Conservation (phyloP, 2,329 filamentous ascomycete genomes). For the Cercospora zeae-maydis region DNA sequence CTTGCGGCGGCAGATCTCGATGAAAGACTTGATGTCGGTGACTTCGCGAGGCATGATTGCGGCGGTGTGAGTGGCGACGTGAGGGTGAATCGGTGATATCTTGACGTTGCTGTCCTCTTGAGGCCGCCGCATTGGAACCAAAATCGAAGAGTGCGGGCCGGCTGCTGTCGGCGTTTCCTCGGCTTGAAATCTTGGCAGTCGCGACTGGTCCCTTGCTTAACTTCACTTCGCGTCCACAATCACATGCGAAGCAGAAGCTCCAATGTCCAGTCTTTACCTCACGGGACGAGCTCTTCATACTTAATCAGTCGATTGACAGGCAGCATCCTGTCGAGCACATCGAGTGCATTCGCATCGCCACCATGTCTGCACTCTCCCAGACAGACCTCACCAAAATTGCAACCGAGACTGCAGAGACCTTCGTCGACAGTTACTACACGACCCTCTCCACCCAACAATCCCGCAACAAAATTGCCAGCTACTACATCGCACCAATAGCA, state of each 20-base stretch:
- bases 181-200: constrained; percentile 15
- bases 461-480: constrained; percentile 58
- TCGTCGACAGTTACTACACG: constrained; percentile 71
- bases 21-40: constrained; percentile 99
- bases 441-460: constrained; percentile 57
- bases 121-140: not conserved
- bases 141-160: constrained; percentile 16
- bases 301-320: not conserved
- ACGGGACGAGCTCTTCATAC: not conserved
- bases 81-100: constrained; percentile 6
- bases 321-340: not conserved
- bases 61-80: constrained; percentile 21
- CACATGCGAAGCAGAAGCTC: not conserved
- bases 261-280: not conserved
- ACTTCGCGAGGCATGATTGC: constrained; percentile 96
- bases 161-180: constrained; percentile 3
- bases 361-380: constrained; percentile 31
- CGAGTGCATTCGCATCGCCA: not conserved
- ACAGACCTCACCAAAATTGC: constrained; percentile 31
- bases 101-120: constrained; percentile 13
- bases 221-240: not conserved
- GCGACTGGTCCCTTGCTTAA: not conserved
- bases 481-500: constrained; percentile 62
- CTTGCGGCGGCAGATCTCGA: constrained; percentile 99
- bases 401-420: constrained; percentile 62